Evolutionary conservation across 768 basidiomycete species (phyloP).

Genomic region (Russula foetens): DNA sequence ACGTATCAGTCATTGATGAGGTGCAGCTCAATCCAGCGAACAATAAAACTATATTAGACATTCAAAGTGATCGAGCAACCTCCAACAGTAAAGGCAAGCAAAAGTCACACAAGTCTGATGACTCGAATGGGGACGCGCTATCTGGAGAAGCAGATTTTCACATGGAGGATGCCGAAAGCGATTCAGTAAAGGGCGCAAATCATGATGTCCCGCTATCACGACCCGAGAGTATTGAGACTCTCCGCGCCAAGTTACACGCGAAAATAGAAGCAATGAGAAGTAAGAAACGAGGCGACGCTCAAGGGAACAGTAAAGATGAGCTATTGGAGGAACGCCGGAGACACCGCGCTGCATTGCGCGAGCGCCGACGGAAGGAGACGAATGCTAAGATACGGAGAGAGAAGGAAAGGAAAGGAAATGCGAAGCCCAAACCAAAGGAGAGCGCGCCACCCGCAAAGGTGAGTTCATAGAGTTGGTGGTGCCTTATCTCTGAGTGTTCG

Average conservation of each 20-base stretch:
- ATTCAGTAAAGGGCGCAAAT: slow-evolving; percentile 28
- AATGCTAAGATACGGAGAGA: slow-evolving; percentile 71
- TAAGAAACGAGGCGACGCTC: slow-evolving; percentile 28
- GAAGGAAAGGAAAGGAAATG: slow-evolving; percentile 41
- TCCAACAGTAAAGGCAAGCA: slow-evolving; percentile 39
- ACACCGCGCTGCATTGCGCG: slow-evolving; percentile 76
- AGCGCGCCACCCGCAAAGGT: slow-evolving; percentile 50
- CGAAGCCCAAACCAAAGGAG: slow-evolving; percentile 36
- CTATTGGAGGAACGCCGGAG: slow-evolving; percentile 71
- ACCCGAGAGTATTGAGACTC: slow-evolving; percentile 48
- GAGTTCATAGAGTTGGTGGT: slow-evolving; percentile 7
- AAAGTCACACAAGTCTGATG: slow-evolving; percentile 32
- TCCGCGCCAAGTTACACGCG: slow-evolving; percentile 68
- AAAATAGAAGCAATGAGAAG: slow-evolving; percentile 64
- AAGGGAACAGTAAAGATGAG: slow-evolving; percentile 66
- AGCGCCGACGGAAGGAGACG: slow-evolving; percentile 77
- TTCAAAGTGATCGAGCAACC: slow-evolving; percentile 19
- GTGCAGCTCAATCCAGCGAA: slow-evolving; percentile 89
- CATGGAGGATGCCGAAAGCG: slow-evolving; percentile 24
- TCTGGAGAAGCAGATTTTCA: slow-evolving; percentile 35
- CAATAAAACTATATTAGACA: slow-evolving; percentile 67
- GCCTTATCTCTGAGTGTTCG: not conserved
- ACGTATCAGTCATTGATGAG: not conserved
- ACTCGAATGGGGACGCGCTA: slow-evolving; percentile 25
- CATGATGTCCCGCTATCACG: slow-evolving; percentile 53